Base-by-base conservation (phyloP, 192 early-diverging fungal species). In the Coemansia sp. region DNA sequence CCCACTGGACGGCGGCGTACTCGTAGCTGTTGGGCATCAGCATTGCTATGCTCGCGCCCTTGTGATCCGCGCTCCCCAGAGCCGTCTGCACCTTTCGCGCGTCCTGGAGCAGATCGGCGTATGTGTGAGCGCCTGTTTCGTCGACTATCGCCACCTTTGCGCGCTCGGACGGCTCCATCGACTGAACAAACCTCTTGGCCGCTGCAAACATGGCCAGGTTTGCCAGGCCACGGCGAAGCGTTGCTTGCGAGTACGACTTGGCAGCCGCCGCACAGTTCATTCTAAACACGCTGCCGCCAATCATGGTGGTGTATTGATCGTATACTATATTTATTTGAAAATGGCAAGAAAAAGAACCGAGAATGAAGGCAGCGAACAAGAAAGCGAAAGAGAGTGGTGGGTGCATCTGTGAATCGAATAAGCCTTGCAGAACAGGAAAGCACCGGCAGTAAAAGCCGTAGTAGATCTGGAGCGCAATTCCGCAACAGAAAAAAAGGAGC, bases 1-100 rank as follows among this genome's bases (percentile, higher is more conserved):
- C 84, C 85, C 87, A 91, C 71, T 87, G 87, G 47, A 77, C 72
- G 1, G 83, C 84, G 1, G 85, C 86, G 74, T 91, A 90, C 52
- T 82, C 70, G 67, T 88, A 91, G 53, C 79, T 82, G 68, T 76
- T 86, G 23, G 75, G 80, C 60, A 72, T 78, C 30, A 82, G 70
- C 69, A 73, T 69, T 1, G 71, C 75, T 32, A 84, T 64, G 56
- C 80, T 72, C 4, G 71, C 68, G 14, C 71, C 73, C 25, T 71
- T 60, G 55, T 60, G 63, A 29, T 65, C 64, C 28, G 25, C 32
- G 36, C 46, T 45, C 6, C 77, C 69, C 23, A 81, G 67, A 8
- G 66, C 68, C 9, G 49, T 42, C 14, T 67, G 65, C 30, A 81
- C 73, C 42, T 67, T 68, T 50, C 35, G 58, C 4, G 78, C 78